phyloP scores from a whole-genome alignment of 75 land plant species.

The Pseudotsuga menziesii region DNA sequence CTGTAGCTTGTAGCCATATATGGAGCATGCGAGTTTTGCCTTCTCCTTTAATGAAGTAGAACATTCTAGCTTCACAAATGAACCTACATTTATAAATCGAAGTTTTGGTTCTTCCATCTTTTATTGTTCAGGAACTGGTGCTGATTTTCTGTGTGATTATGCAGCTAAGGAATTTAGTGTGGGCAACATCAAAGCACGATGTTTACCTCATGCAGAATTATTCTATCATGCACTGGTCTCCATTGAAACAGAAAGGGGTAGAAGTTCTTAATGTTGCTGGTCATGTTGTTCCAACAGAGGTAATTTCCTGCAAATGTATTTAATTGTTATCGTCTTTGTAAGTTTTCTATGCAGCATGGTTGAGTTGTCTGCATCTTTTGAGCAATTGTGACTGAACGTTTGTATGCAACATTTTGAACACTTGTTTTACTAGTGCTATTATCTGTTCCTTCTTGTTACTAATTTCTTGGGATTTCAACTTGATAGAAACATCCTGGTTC shows the following conservation, averaged over 20 bases:
- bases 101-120: too few species aligned
- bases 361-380: too few species aligned
- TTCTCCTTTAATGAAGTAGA: too few species aligned
- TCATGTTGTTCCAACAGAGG: conserved; percentile 45
- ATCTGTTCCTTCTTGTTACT: neutral
- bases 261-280: conserved; percentile 78
- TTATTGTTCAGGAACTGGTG: conserved; percentile 2
- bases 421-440: neutral
- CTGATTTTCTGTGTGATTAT: conserved; percentile 5
- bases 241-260: conserved; percentile 37
- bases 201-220: conserved; percentile 76
- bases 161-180: conserved; percentile 80
- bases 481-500: conserved; percentile 39
- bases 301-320: conserved; percentile 6
- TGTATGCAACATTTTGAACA: too few species aligned
- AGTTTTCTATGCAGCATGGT: neutral
- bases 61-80: too few species aligned
- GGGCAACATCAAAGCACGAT: conserved; percentile 91
- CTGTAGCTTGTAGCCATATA: too few species aligned
- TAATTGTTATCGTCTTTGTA: neutral
- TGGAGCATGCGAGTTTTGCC: too few species aligned
- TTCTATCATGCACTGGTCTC: conserved; percentile 85
- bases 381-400: neutral
- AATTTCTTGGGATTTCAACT: neutral
- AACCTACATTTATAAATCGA: too few species aligned